Evolutionary conservation across 345 rosid genomes (phyloP), one percentile per base, ranked within the genome.

Genomic region (Pistacia integerrima): DNA sequence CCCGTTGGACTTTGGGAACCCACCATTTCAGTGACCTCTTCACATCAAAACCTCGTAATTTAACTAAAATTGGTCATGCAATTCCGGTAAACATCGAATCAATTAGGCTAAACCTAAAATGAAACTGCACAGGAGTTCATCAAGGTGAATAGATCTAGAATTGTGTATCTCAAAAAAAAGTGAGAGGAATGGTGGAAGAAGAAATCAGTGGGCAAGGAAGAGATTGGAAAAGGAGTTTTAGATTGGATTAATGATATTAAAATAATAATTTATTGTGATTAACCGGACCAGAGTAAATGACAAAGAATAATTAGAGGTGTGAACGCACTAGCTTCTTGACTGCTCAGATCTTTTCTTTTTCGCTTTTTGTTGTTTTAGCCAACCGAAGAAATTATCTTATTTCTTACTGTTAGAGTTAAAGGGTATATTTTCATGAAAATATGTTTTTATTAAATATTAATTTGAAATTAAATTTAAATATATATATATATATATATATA

Each of bases 1-100:
- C 76, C 85, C 67, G 74, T 62, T 77, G 84, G 70, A 16, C 84
- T 85, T 81, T 85, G 89, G 68, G 92, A 77, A 71, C 82, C 85
- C 87, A 80, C 88, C 90, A 89, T 91, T 82, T 74, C 74, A 62
- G 33, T 70, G 63, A 54, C 54, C 46, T 22, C 41, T 56, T 41
- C 65, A 58, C 65, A 20, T 46, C 46, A 33, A 73, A 67, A 20
- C 65, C 67, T 72, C 63, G 51, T 9, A 64, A 74, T 52, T 52
- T 54, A 56, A 54, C 72, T 46, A 28, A 28, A 78, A 75, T 17
- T 16, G 55, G 30, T 56, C 68, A 63, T 36, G 59, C 73, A 55
- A 68, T 44, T 16, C 36, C 18, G 35, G 67, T 35, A 1, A 9
- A 70, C 58, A 51, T 65, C 22, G 56, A 54, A 56, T 67, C 54